Evolutionary conservation across 1,284 basidiomycete genomes (phyloP).

Genomic region (Heimioporus retisporus): DNA sequence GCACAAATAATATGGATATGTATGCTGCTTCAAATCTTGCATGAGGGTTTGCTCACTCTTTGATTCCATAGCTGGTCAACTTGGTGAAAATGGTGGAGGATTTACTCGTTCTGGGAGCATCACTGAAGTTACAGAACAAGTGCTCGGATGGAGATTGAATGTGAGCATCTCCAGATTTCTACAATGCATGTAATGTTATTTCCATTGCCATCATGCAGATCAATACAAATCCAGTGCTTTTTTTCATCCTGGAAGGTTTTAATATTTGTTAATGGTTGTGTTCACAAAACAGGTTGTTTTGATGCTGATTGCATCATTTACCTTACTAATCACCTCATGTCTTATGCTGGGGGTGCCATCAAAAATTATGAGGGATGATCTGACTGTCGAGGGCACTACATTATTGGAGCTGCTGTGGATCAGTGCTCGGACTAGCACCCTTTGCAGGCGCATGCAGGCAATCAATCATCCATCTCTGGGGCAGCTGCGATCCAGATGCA

Average conservation of each 20-base stretch:
- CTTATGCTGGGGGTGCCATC: not conserved
- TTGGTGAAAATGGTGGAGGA: not conserved
- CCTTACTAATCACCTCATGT: not conserved
- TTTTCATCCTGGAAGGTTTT: not conserved
- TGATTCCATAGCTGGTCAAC: not conserved
- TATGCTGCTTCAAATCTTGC: not conserved
- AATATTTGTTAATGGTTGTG: not conserved
- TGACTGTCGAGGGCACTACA: not conserved
- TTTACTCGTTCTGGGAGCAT: not conserved
- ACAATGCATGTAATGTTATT: not conserved
- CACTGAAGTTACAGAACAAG: not conserved
- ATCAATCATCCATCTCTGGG: not conserved
- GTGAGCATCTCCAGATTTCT: not conserved
- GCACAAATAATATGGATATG: constrained; percentile 4
- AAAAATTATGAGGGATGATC: not conserved
- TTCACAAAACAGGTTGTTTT: not conserved
- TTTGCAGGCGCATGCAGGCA: constrained; percentile 1
- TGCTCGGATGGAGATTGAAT: constrained; percentile 9
- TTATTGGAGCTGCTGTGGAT: constrained; percentile 8
- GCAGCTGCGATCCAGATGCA: constrained; percentile 2
- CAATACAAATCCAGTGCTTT: not conserved
- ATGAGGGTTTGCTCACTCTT: not conserved
- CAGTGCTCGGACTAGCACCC: not conserved
- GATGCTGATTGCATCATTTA: not conserved
- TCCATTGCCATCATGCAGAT: not conserved